phyloP scores from a whole-genome alignment of 2,329 filamentous ascomycete species.

The Parafenestella ontariensis region DNA sequence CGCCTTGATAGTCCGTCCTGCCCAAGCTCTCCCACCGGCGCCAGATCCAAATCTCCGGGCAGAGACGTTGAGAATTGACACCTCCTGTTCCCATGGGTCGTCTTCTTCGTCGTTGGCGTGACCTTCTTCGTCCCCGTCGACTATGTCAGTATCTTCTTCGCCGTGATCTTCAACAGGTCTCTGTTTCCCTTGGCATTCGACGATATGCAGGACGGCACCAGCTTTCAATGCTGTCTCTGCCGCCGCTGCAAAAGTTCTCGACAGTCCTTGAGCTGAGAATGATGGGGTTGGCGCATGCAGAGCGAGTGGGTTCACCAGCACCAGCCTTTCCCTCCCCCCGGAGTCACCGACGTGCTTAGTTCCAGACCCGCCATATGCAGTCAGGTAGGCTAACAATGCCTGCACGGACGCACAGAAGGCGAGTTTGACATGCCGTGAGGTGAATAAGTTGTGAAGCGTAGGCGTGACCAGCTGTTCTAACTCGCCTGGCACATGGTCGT shows the following conservation, averaged over 20 bases:
- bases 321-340: conserved; percentile 49
- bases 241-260: conserved; percentile 66
- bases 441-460: conserved; percentile 72
- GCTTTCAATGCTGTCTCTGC: conserved; percentile 64
- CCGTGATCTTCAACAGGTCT: conserved; percentile 54
- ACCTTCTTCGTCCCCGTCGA: conserved; percentile 22
- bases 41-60: conserved; percentile 49
- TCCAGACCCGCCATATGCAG: conserved; percentile 49
- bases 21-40: conserved; percentile 51
- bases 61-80: conserved; percentile 57
- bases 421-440: conserved; percentile 72
- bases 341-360: conserved; percentile 11
- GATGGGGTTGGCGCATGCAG: conserved; percentile 73
- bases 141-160: conserved; percentile 61
- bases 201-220: conserved; percentile 49
- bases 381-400: conserved; percentile 78
- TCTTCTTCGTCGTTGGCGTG: conserved; percentile 6
- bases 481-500: conserved; percentile 10
- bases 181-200: conserved; percentile 44
- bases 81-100: conserved; percentile 55
- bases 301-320: conserved; percentile 70
- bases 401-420: conserved; percentile 78
- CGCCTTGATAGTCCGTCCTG: conserved; percentile 56
- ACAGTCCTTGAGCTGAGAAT: conserved; percentile 77
- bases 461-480: conserved; percentile 61